A percentile compares a stretch with the other conserved stretches of the same genome.
These are phyloP conservation scores for Geotrichum aggregatum DNA, from an alignment of 1,139 yeast genomes.

Conservation along the genomic window DNA sequence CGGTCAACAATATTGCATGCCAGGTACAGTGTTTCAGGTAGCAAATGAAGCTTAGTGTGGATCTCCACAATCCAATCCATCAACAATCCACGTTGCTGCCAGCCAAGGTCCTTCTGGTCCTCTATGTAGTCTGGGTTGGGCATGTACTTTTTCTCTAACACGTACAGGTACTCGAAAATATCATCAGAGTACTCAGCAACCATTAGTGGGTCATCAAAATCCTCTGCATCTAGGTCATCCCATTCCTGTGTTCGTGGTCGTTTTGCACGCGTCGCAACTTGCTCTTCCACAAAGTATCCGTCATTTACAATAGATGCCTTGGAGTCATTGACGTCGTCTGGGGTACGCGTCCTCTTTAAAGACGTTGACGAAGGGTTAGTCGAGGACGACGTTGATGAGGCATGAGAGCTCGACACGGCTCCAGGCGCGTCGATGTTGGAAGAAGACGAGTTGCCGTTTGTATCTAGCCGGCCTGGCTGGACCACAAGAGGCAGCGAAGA, in stretches of 20 bases:
- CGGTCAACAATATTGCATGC: slow-evolving; percentile 91
- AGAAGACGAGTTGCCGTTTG: no score
- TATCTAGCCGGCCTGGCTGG: no score
- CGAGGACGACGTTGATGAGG: no score
- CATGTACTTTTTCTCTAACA: slow-evolving; percentile 67
- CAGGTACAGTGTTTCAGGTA: slow-evolving; percentile 86
- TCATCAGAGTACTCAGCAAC: slow-evolving; percentile 89
- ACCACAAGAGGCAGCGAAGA: no score
- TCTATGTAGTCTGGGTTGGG: slow-evolving; percentile 73
- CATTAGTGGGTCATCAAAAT: slow-evolving; percentile 88
- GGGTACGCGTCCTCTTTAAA: slow-evolving; percentile 13
- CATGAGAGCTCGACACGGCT: no score
- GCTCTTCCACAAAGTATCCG: slow-evolving; percentile 5
- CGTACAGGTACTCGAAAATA: slow-evolving; percentile 74
- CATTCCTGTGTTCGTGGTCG: slow-evolving; percentile 41
- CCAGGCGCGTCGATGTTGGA: no score
- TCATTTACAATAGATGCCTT: neutral
- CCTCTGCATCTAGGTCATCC: slow-evolving; percentile 93
- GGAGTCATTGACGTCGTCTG: neutral
- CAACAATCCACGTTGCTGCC: slow-evolving; percentile 81
- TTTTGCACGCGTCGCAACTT: slow-evolving; percentile 16
- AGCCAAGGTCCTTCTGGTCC: slow-evolving; percentile 72
- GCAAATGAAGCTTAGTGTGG: slow-evolving; percentile 76
- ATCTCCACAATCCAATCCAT: slow-evolving; percentile 96
- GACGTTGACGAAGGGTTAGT: neutral